Base-by-base conservation (phyloP, 1,284 basidiomycete species). In the Leccinum angustisporum region DNA sequence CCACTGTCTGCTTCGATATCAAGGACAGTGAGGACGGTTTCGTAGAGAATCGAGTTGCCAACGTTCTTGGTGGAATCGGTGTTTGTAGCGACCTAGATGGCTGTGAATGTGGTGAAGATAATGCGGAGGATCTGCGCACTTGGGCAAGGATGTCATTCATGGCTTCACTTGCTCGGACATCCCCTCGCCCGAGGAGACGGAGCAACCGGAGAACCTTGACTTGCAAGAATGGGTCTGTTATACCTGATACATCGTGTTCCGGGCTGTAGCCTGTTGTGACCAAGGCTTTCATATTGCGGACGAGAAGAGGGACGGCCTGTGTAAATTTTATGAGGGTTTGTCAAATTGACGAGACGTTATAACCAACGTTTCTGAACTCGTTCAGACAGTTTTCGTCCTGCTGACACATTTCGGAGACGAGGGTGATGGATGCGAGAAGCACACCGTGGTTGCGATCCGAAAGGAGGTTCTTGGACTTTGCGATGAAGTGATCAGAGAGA, bases 91-190 rank as follows among this genome's bases (percentile, higher is more conserved):
- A 99, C 97, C 91, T 94, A 60, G 21, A 48, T 25, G 27, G 5
- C 43, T 72, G 34, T 71, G 62, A 69, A 46, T 4, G 14, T 5
- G 11, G 2, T 1, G 27, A 38, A 7, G 21, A 16, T 11, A 30
- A 61, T 25, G 16, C 21, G 34, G 46, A 40, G 14, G 25, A 34
- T 36, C 4, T 61, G 57, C 78, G 59, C 66, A 90, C 91, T 82
- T 98, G 96, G 9, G 97, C 97, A 51, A 99, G 80, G 65, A 99
- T 97, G 77, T 99, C 97, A 75, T 99, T 99, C 96, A 99, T 98
- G 7, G 88, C 85, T 71, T 99, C 97, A 70, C 93, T 97, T 3
- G 97, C 93, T 69, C 90, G 86, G 54, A 81, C 84, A 71, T 98
- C 93, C 1, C 90, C 92, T 69, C 83, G 89, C 7, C 97, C 97